phyloP scores from a whole-genome alignment of 2,329 filamentous ascomycete genomes.

The Apiospora pterosperma region DNA sequence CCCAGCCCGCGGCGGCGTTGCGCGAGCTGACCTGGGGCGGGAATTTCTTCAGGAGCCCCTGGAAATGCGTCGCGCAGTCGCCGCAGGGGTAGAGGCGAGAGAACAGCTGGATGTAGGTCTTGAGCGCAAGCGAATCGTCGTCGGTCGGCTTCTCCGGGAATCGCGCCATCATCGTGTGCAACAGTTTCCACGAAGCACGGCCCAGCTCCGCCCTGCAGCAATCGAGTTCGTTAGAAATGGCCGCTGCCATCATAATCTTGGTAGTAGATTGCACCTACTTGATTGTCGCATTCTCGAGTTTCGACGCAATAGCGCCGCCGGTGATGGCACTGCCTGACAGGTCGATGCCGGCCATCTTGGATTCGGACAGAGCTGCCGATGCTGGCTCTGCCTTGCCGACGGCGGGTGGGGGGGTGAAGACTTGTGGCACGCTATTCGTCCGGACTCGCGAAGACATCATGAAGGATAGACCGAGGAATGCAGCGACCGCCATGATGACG shows the following conservation, averaged over 20 bases:
- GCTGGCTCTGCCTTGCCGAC: slow-evolving; percentile 11
- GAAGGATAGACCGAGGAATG: slow-evolving; percentile 57
- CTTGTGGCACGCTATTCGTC: slow-evolving; percentile 16
- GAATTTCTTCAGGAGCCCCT: slow-evolving; percentile 56
- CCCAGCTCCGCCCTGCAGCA: slow-evolving; percentile 57
- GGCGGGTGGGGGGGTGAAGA: slow-evolving; percentile 15
- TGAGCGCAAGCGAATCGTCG: slow-evolving; percentile 60
- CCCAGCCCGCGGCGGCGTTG: slow-evolving; percentile 63
- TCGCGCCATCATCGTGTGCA: slow-evolving; percentile 68
- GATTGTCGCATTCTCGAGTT: slow-evolving; percentile 76
- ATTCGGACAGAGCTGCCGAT: slow-evolving; percentile 14
- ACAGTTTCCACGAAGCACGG: slow-evolving; percentile 65
- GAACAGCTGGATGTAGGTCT: slow-evolving; percentile 64
- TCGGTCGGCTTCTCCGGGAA: slow-evolving; percentile 63
- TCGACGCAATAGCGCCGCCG: slow-evolving; percentile 73
- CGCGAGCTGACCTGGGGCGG: slow-evolving; percentile 64
- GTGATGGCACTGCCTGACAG: slow-evolving; percentile 51
- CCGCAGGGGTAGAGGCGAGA: slow-evolving; percentile 68
- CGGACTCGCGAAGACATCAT: slow-evolving; percentile 47
- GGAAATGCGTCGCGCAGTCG: slow-evolving; percentile 67
- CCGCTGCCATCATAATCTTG: background rate
- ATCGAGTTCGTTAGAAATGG: slow-evolving; percentile 9
- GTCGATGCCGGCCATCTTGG: slow-evolving; percentile 35
- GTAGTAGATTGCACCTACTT: slow-evolving; percentile 50
- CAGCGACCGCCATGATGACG: slow-evolving; percentile 50